A percentile compares a stretch with the other conserved stretches of the same genome.
These are phyloP conservation scores for Penicillium cataractarum DNA, from an alignment of 495 filamentous ascomycete species.

Conservation along the genomic window DNA sequence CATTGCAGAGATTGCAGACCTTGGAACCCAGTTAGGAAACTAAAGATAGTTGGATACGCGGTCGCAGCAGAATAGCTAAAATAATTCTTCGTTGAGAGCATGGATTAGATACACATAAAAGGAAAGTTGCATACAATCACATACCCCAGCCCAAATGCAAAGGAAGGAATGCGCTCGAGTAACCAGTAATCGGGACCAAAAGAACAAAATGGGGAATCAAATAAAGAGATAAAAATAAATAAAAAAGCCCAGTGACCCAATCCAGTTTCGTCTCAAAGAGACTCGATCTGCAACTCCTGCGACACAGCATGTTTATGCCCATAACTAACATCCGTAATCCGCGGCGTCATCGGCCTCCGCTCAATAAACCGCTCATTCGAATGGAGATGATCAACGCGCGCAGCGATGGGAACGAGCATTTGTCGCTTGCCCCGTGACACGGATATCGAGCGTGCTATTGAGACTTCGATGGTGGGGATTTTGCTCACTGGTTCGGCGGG, in stretches of 20 bases:
- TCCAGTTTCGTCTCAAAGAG: too few relatives aligned
- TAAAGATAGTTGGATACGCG: too few relatives aligned
- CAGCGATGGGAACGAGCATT: conserved; percentile 41
- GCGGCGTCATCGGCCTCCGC: conserved; percentile 29
- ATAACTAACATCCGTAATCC: conserved; percentile 34
- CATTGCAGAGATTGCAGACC: too few relatives aligned
- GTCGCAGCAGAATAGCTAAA: too few relatives aligned
- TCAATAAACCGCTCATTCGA: conserved; percentile 34
- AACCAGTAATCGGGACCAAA: neutral
- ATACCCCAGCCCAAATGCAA: conserved; percentile 1
- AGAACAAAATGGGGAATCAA: neutral
- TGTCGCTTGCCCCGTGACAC: conserved; percentile 43
- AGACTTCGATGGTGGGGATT: conserved; percentile 40
- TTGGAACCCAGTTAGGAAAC: too few relatives aligned
- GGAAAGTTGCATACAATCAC: too few relatives aligned
- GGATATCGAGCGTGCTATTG: conserved; percentile 46
- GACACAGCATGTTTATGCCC: conserved; percentile 42
- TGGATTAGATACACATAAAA: neutral
- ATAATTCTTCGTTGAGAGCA: neutral
- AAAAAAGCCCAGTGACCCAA: neutral
- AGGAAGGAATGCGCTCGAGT: neutral
- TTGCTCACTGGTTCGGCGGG: neutral
- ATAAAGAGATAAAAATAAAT: neutral
- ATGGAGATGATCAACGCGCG: conserved; percentile 28
- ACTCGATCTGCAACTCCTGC: conserved; percentile 45